Base-by-base conservation (phyloP, 2,329 filamentous ascomycete species). In the Didymella segeticola region DNA sequence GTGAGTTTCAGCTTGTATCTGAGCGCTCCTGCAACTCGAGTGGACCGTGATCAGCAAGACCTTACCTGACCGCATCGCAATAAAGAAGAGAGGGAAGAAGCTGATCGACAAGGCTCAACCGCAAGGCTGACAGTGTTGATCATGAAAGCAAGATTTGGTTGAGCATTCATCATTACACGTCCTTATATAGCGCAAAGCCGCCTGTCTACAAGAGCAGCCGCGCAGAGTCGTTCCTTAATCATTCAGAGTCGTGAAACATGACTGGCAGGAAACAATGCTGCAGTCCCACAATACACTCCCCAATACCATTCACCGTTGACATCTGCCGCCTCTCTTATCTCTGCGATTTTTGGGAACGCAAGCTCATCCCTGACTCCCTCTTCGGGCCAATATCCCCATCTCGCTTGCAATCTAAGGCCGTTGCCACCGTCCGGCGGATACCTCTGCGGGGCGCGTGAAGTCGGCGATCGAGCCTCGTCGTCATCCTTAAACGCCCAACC, bases 301-400 rank as follows among this genome's bases (percentile, higher is more conserved):
- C 88, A 89, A 67, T 84, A 92, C 93, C 93, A 98, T 72, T 96
- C 92, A 15, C 88, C 90, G 71, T 96, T 96, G 41, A 96, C 86
- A 72, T 95, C 89, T 71, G 93, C 89, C 30, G 89, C 86, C 77
- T 98, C 93, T 6, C 83, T 82, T 12, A 98, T 84, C 73, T 95
- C 90, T 0, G 93, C 92, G 9, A 89, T 87, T 43, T 86, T 87
- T 0, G 93, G 93, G 64, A 98, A 97, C 58, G 87, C 75, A 33
- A 98, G 76, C 76, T 98, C 93, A 69, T 96, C 90, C 17, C 79
- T 80, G 1, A 83, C 83, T 0, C 76, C 80, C 0, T 81, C 75
- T 2, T 83, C 82, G 0, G 91, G 91, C 68, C 89, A 93, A 82
- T 91, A 96, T 4, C 86, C 82, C 89, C 91, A 97, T 14, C 82